Conservation (phyloP, 306 rosid genomes). For the Pterocarpus macrocarpus region DNA sequence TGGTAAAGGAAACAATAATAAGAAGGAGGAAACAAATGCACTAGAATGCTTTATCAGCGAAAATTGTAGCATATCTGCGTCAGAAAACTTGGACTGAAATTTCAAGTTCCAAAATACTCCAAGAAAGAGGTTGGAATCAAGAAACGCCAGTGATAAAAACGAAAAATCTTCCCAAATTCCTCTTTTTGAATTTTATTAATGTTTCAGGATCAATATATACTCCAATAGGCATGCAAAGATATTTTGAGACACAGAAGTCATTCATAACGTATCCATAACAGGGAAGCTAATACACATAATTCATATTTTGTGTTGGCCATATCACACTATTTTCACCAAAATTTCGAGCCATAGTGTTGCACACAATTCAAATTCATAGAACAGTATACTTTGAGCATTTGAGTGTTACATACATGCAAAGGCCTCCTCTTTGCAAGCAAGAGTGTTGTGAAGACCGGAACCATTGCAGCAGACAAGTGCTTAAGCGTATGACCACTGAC, state of each 20-base stretch:
- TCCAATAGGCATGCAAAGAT: not conserved
- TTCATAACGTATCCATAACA: conserved; percentile 25
- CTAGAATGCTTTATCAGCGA: conserved; percentile 13
- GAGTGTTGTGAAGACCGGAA: conserved; percentile 76
- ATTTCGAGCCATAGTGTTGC: conserved; percentile 18
- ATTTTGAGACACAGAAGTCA: conserved; percentile 5
- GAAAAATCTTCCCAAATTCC: not conserved
- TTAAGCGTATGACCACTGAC: conserved; percentile 96
- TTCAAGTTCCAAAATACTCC: not conserved
- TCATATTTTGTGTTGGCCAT: conserved; percentile 19
- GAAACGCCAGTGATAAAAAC: not conserved
- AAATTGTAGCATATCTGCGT: conserved; percentile 1
- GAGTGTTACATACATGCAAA: conserved; percentile 27
- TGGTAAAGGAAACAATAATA: not conserved
- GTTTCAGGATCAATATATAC: not conserved
- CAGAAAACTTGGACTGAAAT: not conserved
- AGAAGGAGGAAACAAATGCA: conserved; percentile 22
- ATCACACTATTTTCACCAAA: conserved; percentile 9
- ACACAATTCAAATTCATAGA: conserved; percentile 14
- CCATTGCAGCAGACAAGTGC: conserved; percentile 90
- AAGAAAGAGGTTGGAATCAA: not conserved
- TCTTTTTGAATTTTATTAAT: not conserved
- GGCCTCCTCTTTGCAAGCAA: conserved; percentile 92
- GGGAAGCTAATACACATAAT: not conserved
- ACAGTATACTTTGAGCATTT: not conserved